Evolutionary conservation across 2,329 filamentous ascomycete genomes (phyloP).

Genomic region (Penicillium sclerotigenum): DNA sequence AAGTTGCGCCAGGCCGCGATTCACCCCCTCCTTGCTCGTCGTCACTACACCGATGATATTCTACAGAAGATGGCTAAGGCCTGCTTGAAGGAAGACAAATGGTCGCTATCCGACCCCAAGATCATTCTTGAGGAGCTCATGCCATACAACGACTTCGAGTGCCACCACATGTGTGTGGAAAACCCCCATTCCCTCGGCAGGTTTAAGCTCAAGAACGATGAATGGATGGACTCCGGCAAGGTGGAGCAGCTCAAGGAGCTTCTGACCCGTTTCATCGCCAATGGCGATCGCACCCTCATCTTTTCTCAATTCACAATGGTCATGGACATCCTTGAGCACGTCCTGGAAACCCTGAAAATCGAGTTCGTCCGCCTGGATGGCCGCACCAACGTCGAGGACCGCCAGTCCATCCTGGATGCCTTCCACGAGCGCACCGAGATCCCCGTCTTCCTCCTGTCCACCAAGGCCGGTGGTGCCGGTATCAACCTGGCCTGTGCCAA

Average conservation of each 20-base stretch:
- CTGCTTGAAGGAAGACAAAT: slow-evolving; percentile 66
- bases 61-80: slow-evolving; percentile 75
- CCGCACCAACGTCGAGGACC: slow-evolving; percentile 72
- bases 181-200: slow-evolving; percentile 53
- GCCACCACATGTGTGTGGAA: slow-evolving; percentile 56
- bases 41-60: slow-evolving; percentile 70
- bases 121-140: slow-evolving; percentile 55
- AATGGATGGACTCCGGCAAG: slow-evolving; percentile 77
- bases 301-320: slow-evolving; percentile 93
- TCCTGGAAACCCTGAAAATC: slow-evolving; percentile 69
- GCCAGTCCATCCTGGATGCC: slow-evolving; percentile 82
- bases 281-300: slow-evolving; percentile 81
- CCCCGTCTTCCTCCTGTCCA: slow-evolving; percentile 87
- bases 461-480: slow-evolving; percentile 90
- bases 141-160: slow-evolving; percentile 59
- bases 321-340: slow-evolving; percentile 83
- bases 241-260: slow-evolving; percentile 76
- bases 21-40: slow-evolving; percentile 82
- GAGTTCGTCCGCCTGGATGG: slow-evolving; percentile 85
- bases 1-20: slow-evolving; percentile 89
- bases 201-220: slow-evolving; percentile 57
- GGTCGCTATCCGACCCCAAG: slow-evolving; percentile 49
- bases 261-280: slow-evolving; percentile 67
- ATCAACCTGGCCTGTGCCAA: slow-evolving; percentile 95
- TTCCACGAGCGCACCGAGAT: slow-evolving; percentile 76